These are phyloP conservation scores for Yarrowia divulgata DNA, from an alignment of 805 yeast genomes.

Conservation along the genomic window DNA sequence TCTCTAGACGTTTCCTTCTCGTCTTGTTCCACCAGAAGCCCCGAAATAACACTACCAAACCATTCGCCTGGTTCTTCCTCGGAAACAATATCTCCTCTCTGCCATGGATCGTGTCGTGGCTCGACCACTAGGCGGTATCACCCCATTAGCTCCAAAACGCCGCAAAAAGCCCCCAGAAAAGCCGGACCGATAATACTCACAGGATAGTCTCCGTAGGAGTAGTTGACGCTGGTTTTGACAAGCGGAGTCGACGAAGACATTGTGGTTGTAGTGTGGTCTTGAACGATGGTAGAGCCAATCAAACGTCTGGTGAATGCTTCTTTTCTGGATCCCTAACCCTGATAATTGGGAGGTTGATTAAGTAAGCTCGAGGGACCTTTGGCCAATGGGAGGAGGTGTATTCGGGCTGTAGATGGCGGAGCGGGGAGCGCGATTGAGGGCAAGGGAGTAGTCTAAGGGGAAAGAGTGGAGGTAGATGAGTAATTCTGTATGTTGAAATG, in stretches of 20 bases:
- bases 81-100: background rate
- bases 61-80: background rate
- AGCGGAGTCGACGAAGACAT: slow-evolving; percentile 39
- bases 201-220: slow-evolving; percentile 38
- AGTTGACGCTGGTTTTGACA: slow-evolving; percentile 38
- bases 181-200: slow-evolving; percentile 15
- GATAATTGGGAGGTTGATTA: slow-evolving; percentile 20
- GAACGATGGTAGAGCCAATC: slow-evolving; percentile 38
- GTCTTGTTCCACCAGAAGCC: background rate
- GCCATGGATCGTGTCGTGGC: slow-evolving; percentile 5
- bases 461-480: background rate
- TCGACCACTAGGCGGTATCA: background rate
- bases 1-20: background rate
- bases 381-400: slow-evolving; percentile 28
- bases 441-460: background rate
- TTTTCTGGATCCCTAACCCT: slow-evolving; percentile 38
- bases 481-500: background rate
- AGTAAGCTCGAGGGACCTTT: background rate
- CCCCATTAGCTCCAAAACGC: background rate
- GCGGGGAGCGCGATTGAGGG: background rate
- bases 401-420: background rate
- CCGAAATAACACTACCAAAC: background rate
- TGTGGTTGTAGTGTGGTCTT: slow-evolving; percentile 35
- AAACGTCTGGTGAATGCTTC: slow-evolving; percentile 36
- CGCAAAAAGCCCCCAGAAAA: background rate